Percentiles rank a stretch among this genome's conserved stretches.
These are phyloP conservation scores for Quercus bicolor DNA, from an alignment of 306 rosid species.

Conservation along the genomic window DNA sequence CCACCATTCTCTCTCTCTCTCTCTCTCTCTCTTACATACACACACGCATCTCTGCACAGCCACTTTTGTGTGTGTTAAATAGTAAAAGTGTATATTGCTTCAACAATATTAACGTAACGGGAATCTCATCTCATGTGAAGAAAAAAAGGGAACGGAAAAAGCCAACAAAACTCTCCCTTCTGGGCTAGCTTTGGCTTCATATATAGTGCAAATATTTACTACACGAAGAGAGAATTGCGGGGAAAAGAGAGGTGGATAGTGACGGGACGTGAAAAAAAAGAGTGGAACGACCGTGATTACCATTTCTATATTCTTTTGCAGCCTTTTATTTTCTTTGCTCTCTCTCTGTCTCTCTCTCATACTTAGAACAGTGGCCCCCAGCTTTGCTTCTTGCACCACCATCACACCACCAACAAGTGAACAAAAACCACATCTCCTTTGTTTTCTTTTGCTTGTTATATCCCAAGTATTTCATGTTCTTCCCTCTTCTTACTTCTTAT, in stretches of 20 bases:
- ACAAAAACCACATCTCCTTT: constrained; percentile 17
- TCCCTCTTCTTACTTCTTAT: neutral
- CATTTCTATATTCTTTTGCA: constrained; percentile 84
- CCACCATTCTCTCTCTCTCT: neutral
- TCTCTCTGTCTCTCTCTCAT: neutral
- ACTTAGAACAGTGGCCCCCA: constrained; percentile 44
- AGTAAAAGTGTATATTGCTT: neutral
- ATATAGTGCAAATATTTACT: neutral
- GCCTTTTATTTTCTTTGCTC: constrained; percentile 37
- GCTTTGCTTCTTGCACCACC: constrained; percentile 42
- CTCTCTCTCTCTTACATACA: neutral
- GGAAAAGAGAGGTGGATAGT: constrained; percentile 56
- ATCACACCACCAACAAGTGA: constrained; percentile 24
- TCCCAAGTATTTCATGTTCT: constrained; percentile 5
- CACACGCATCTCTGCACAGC: neutral
- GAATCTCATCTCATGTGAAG: neutral
- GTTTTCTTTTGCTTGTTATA: constrained; percentile 31
- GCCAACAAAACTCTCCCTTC: constrained; percentile 8
- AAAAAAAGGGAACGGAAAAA: constrained; percentile 23
- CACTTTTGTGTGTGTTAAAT: neutral
- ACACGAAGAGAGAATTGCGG: constrained; percentile 58
- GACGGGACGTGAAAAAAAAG: constrained; percentile 67
- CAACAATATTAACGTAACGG: neutral
- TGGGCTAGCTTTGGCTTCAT: neutral
- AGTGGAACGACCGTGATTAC: constrained; percentile 78